These are phyloP conservation scores for Neurospora sp. DNA, from an alignment of 495 filamentous ascomycete species.

Conservation along the genomic window DNA sequence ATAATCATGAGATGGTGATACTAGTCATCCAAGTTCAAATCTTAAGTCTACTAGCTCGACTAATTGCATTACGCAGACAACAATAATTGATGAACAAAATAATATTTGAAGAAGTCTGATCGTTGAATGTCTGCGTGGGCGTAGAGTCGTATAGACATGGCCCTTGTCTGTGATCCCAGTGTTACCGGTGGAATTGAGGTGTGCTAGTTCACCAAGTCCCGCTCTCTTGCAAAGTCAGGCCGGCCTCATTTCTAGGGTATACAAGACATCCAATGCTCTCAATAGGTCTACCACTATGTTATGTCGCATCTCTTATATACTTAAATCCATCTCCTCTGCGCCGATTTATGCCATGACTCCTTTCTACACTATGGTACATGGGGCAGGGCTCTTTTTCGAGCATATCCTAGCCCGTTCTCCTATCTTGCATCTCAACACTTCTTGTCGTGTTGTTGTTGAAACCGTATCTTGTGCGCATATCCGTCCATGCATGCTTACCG, in stretches of 20 bases:
- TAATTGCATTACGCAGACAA: background rate
- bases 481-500: background rate
- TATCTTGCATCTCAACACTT: background rate
- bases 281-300: background rate
- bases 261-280: background rate
- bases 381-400: background rate
- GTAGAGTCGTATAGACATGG: background rate
- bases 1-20: background rate
- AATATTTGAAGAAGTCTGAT: background rate
- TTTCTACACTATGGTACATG: conserved; percentile 20
- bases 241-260: background rate
- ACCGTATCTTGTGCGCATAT: background rate
- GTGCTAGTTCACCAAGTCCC: no score
- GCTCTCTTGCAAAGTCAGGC: no score
- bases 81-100: background rate
- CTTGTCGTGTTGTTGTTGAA: background rate
- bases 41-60: background rate
- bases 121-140: background rate
- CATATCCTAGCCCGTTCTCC: background rate
- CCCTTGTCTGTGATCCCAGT: no score
- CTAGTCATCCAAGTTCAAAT: background rate
- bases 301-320: background rate
- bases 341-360: conserved; percentile 12
- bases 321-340: background rate
- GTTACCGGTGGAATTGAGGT: no score